Percentiles rank a stretch among this genome's conserved stretches.
phyloP scores from a whole-genome alignment of 352 stramenopile species.

The Globisporangium paroecandrum region DNA sequence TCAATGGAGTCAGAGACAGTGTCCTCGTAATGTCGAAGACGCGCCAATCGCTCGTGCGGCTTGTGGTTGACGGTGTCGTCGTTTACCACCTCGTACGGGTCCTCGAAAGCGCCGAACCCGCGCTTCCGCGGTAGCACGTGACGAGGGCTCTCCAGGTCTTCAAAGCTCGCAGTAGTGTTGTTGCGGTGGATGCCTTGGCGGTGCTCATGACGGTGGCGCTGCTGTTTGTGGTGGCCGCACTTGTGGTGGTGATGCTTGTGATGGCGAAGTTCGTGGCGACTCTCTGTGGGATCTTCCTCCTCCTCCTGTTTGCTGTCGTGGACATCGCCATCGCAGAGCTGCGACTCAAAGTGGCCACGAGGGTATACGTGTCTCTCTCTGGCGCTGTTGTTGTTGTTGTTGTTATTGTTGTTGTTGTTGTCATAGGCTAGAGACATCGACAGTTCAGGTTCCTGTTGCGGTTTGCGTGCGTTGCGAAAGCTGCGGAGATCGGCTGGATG shows the following conservation, averaged over 20 bases:
- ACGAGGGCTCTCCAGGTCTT: background rate
- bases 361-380: background rate
- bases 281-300: background rate
- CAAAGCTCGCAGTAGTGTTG: background rate
- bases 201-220: constrained; percentile 4
- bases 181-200: background rate
- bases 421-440: background rate
- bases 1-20: background rate
- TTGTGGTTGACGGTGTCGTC: background rate
- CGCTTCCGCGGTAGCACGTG: background rate
- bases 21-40: background rate
- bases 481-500: background rate
- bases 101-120: background rate
- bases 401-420: background rate
- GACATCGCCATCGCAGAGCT: background rate
- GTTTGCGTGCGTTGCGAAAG: background rate
- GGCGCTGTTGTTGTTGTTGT: background rate
- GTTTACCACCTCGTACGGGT: constrained; percentile 1
- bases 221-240: background rate
- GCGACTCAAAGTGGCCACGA: constrained; percentile 3
- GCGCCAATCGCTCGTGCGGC: background rate
- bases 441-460: background rate
- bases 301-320: background rate
- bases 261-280: background rate
- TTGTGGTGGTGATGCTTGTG: background rate